Conservation (phyloP, 352 stramenopile species). For the Phytophthora foliorum region DNA sequence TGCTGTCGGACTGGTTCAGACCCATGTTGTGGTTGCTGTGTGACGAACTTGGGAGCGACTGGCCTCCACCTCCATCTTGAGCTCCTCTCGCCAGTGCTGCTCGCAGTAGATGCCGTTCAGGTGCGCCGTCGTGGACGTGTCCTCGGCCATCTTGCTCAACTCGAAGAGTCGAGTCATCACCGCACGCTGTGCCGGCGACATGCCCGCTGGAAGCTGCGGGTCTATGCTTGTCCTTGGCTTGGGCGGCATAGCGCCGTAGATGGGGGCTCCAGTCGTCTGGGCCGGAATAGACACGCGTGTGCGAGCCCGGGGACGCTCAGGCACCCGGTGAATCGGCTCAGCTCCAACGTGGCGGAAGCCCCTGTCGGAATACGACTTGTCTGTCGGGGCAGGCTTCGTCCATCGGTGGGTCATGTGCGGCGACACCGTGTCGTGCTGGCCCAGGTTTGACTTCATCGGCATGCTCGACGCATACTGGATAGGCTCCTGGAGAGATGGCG, state of each 20-base stretch:
- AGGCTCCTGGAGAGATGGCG: neutral
- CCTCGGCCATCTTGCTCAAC: constrained; percentile 57
- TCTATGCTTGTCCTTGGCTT: constrained; percentile 16
- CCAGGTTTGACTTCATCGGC: constrained; percentile 15
- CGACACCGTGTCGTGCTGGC: constrained; percentile 11
- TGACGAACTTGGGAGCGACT: constrained; percentile 27
- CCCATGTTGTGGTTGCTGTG: constrained; percentile 12
- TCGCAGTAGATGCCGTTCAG: constrained; percentile 61
- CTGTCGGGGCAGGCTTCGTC: constrained; percentile 18
- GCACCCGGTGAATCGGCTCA: constrained; percentile 1
- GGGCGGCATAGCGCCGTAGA: constrained; percentile 16
- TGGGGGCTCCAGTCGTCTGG: neutral
- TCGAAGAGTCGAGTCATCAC: constrained; percentile 53
- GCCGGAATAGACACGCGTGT: constrained; percentile 25
- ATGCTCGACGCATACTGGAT: constrained; percentile 21
- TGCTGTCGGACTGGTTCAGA: constrained; percentile 21
- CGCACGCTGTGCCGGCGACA: constrained; percentile 23
- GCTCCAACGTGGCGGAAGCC: constrained; percentile 1
- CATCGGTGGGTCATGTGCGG: constrained; percentile 10
- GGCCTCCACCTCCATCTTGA: constrained; percentile 40
- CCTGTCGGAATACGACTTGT: constrained; percentile 24
- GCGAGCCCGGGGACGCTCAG: constrained; percentile 14
- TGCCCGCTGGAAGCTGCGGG: constrained; percentile 14
- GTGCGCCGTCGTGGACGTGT: constrained; percentile 56
- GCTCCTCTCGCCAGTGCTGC: constrained; percentile 41